Evolutionary conservation across 148 eudicot genomes (phyloP).

Genomic region (Spergularia bocconei): DNA sequence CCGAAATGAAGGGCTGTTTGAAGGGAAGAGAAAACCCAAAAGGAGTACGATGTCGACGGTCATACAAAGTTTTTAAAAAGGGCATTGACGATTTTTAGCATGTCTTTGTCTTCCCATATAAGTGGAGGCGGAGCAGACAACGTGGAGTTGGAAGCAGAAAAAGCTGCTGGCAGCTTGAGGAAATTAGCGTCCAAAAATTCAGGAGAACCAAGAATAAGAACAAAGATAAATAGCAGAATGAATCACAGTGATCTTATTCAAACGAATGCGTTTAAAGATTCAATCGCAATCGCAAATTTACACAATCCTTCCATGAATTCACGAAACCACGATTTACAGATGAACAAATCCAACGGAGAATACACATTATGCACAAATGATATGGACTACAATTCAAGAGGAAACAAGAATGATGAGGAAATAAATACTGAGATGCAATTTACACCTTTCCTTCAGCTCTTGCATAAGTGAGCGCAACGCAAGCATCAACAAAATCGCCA

Average conservation of each 20-base stretch:
- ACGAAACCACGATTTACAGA: conserved; percentile 22
- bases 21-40: too few relatives aligned
- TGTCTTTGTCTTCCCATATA: not conserved
- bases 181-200: not conserved
- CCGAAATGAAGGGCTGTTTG: too few relatives aligned
- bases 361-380: not conserved
- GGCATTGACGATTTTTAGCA: too few relatives aligned
- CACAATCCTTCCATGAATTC: not conserved
- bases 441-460: conserved; percentile 57
- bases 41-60: too few relatives aligned
- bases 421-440: not conserved
- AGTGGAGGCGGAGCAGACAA: not conserved
- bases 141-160: not conserved
- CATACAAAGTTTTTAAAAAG: too few relatives aligned
- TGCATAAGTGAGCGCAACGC: conserved; percentile 72
- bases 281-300: not conserved
- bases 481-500: conserved; percentile 87
- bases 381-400: not conserved
- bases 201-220: not conserved
- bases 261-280: not conserved
- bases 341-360: conserved; percentile 8
- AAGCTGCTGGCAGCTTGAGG: not conserved
- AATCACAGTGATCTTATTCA: not conserved
- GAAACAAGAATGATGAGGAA: not conserved
- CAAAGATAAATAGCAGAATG: not conserved